Base-by-base conservation (phyloP, 306 rosid genomes). In the Ceratonia siliqua region DNA sequence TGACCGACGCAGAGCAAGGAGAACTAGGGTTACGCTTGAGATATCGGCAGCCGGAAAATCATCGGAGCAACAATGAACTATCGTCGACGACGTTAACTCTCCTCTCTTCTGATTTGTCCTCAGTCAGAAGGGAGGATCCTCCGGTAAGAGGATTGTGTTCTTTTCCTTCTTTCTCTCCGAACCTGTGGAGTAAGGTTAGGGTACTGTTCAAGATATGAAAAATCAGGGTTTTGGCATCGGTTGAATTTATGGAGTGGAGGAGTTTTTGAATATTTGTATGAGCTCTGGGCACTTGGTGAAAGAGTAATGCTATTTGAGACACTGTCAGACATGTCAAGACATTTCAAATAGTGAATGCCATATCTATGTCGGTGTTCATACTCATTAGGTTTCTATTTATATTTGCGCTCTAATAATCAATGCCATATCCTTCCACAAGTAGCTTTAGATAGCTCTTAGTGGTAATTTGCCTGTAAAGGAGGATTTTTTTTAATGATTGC, bases 51-150 rank as follows among this genome's bases (percentile, higher is more conserved):
- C 5, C 7, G 10, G 24, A 2, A 30, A 41, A 72, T 21, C 48
- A 57, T 33, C 28, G 63, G 33, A 63, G 13, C n/a, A 10, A 78
- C 79, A 20, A 95, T 95, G 99, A 92, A 92, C 56, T 95, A 95
- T n/a, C n/a, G n/a, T n/a, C n/a, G n/a, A n/a, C 93, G 98, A 95
- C 88, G 98, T 90, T 18, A 95, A 95, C 84, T 95, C 98, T 15
- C 96, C 91, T 0, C 93, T 95, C 12, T 95, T 95, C 88, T 96
- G 99, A 73, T 95, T 98, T 74, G 92, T 95, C 91, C 99, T 95
- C 72, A 92, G 98, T 83, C 98, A 95, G 90, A 95, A 89, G 84
- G 99, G 99, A 24, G 96, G 97, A 35, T 74, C 97, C 64, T 92
- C 99, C 33, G 98, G 92, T 32, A 95, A 89, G 86, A 92, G 98